Base-by-base conservation (phyloP, 805 yeast genomes). In the Tetrapisispora phaffii region DNA sequence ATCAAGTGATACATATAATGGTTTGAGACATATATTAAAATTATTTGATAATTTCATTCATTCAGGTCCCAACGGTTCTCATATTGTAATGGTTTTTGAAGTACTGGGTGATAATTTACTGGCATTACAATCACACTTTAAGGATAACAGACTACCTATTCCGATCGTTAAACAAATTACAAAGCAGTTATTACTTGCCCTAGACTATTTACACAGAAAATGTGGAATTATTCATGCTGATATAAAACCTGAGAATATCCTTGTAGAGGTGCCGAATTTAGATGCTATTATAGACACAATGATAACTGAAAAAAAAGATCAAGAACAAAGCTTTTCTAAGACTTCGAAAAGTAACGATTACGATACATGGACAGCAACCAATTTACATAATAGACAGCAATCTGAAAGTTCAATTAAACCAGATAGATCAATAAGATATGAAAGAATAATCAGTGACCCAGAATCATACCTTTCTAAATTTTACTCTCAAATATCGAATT, bases 71-170 rank as follows among this genome's bases (percentile, higher is more conserved):
- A 87, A 93, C 64, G 99, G 99, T 1, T 73, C 75, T 2, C 99
- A 93, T 65, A 81, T 88, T 12, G 90, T 93, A 47, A 93, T 93
- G 97, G 97, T 90, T 1, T 93, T 93, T 63, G 98, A 93, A 66
- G 96, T 93, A 0, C 70, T 93, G 49, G 99, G 99, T 16, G 98
- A 93, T 63, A 90, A 88, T 59, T 64, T 93, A 52, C 68, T 90
- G 42, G 88, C 95, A 19, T 70, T 93, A 53, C 87, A 90, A 46
- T 76, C 85, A 51, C 72, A 88, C 45, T 88, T 75, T 58, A 72
- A 76, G 57, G 86, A 82, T 63, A 72, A 82, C 50, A 89, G 93
- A 16, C 75, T 86, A 13, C 95, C 95, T 2, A 61, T 77, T 26
- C 71, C 73, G 17, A 75, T 82, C 55, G 93, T 85, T 31, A 83